A percentile compares a stretch with the other conserved stretches of the same genome.
phyloP scores from a whole-genome alignment of 192 early-diverging fungal genomes.

The Thoreauomyces humboldtii region DNA sequence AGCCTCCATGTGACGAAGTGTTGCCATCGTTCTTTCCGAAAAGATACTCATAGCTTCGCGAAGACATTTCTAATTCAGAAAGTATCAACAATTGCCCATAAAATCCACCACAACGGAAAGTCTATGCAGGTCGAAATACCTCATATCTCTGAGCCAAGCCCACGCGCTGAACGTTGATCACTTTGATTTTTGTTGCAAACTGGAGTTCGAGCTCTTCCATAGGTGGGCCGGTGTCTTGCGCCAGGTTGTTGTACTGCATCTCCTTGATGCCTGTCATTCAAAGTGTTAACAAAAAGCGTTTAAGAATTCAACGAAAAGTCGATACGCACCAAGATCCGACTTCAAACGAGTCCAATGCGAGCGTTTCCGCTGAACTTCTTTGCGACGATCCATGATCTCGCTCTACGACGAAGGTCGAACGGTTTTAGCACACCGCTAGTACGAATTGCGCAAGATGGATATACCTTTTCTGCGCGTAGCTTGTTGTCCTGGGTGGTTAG shows the following conservation, averaged over 20 bases:
- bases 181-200: conserved; percentile 1
- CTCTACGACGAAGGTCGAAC: conserved; percentile 2
- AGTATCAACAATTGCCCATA: too few relatives aligned
- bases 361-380: conserved; percentile 27
- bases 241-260: conserved; percentile 3
- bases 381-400: conserved; percentile 30
- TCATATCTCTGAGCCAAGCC: conserved; percentile 25
- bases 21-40: conserved; percentile 15
- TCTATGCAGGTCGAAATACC: conserved; percentile 7
- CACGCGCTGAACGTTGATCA: conserved; percentile 15
- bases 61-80: too few relatives aligned
- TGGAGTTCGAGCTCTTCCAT: conserved; percentile 18
- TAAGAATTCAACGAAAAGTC: too few relatives aligned
- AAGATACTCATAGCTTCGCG: conserved; percentile 19
- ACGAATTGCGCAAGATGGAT: too few relatives aligned
- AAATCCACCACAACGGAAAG: background rate
- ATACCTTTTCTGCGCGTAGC: conserved; percentile 44
- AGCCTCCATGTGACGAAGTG: conserved; percentile 20
- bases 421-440: too few relatives aligned
- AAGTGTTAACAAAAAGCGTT: too few relatives aligned
- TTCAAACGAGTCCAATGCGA: conserved; percentile 33
- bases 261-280: conserved; percentile 23
- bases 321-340: conserved; percentile 38
- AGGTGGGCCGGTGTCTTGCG: conserved; percentile 11
- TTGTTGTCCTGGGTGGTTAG: conserved; percentile 37